Evolutionary conservation across 257 asterid species (phyloP), one percentile per base, ranked within the genome.

Genomic region (Primulina eburnea): DNA sequence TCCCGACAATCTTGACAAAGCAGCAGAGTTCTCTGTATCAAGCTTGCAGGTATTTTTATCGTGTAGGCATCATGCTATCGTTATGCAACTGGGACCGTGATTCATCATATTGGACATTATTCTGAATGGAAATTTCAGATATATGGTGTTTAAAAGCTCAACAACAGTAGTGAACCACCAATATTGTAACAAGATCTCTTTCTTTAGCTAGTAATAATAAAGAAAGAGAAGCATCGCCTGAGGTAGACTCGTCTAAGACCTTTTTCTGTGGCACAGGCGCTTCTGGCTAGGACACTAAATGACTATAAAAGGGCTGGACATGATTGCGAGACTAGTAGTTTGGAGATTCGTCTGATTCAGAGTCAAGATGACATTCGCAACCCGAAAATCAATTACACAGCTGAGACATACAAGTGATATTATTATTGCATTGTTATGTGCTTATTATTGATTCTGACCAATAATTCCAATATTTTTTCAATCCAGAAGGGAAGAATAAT

Each of bases 11-110:
- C 97, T 94, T 28, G 89, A 77, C 71, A 91, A 76, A 81, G 99
- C 98, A 40, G 97, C 98, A 21, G 98, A 91, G 80, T 84, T 94
- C n/a, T 87, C 99, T 67, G 96, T 94, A 56, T 94, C 99, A 67
- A 94, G 95, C 85, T 67, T 94, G 80, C 99, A 94, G 97, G 99
- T 94, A 85, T 38, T 5, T 47, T 65, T 33, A 34, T 73, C 53
- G 18, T 61, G 30, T 14, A 70, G 65, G 70, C 60, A 17, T 63
- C 24, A 24, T 16, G 24, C 38, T 10, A 20, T 24, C 14, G 24
- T 14, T 32, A 28, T 21, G n/a, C 11, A 7, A 17, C 40, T 50
- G 38, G 50, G 50, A 58, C 21, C 8, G 29, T 67, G 20, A 60
- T 70, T 62, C 56, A n/a, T 32, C 40, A 28, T 57, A 60, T 30